These are phyloP conservation scores for Huntiella moniliformis DNA, from an alignment of 2,329 filamentous ascomycete species.

Conservation along the genomic window DNA sequence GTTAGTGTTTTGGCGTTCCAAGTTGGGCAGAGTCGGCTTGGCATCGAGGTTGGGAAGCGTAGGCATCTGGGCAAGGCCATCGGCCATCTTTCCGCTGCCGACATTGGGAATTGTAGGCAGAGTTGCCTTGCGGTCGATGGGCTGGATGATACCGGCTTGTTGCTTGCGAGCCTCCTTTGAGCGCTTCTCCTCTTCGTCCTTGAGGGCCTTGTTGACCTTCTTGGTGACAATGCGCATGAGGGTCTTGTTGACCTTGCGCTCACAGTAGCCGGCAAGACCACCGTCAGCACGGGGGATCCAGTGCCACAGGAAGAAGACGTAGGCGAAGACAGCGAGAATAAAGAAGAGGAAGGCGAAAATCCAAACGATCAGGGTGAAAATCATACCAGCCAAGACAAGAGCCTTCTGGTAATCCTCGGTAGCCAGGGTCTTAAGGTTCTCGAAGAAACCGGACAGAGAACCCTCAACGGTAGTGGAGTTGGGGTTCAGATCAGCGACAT, in stretches of 20 bases:
- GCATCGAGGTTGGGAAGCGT: conserved; percentile 28
- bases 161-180: conserved; percentile 34
- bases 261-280: conserved; percentile 67
- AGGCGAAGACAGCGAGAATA: conserved; percentile 57
- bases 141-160: conserved; percentile 28
- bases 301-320: conserved; percentile 78
- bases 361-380: conserved; percentile 84
- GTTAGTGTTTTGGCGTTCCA: conserved; percentile 38
- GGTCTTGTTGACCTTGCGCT: conserved; percentile 74
- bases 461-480: conserved; percentile 33
- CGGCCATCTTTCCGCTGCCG: conserved; percentile 20
- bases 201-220: conserved; percentile 78
- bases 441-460: conserved; percentile 57
- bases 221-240: conserved; percentile 66
- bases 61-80: conserved; percentile 39
- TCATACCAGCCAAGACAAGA: conserved; percentile 72
- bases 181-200: conserved; percentile 50
- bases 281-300: conserved; percentile 73
- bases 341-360: conserved; percentile 60
- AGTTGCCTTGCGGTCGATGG: conserved; percentile 41
- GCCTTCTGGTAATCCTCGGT: conserved; percentile 59
- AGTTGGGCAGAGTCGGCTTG: conserved; percentile 11
- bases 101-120: conserved; percentile 35
- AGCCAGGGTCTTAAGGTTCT: conserved; percentile 59
- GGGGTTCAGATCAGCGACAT: conserved; percentile 45